Evolutionary conservation across 176 grass and related monocot species (phyloP).

Genomic region (Areca catechu): DNA sequence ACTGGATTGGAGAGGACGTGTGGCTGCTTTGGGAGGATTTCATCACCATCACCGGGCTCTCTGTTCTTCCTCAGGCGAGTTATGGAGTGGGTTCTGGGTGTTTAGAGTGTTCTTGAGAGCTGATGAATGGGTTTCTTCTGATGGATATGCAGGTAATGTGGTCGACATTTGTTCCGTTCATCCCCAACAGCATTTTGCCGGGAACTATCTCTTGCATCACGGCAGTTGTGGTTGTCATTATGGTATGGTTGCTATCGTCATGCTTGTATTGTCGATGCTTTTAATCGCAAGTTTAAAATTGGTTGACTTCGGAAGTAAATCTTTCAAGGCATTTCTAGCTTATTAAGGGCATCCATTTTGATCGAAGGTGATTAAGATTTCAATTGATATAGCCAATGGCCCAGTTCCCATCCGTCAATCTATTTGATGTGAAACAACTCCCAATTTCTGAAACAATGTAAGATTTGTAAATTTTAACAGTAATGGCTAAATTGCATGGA

Average conservation of each 20-base stretch:
- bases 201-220: constrained; percentile 53
- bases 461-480: too few relatives aligned
- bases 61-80: constrained; percentile 80
- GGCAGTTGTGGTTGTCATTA: constrained; percentile 46
- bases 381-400: too few relatives aligned
- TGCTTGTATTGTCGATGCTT: too few relatives aligned
- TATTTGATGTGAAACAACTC: too few relatives aligned
- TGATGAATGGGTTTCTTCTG: background rate
- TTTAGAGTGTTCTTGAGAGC: background rate
- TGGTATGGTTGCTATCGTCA: constrained; percentile 27
- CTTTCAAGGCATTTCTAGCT: too few relatives aligned
- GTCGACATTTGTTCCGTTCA: constrained; percentile 92
- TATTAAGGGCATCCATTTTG: too few relatives aligned
- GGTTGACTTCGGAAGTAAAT: too few relatives aligned
- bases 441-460: too few relatives aligned
- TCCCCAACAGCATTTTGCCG: constrained; percentile 78
- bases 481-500: too few relatives aligned
- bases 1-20: constrained; percentile 40
- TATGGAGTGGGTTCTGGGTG: background rate
- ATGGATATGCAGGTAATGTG: constrained; percentile 74
- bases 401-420: too few relatives aligned
- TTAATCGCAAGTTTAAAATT: too few relatives aligned
- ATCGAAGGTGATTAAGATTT: too few relatives aligned
- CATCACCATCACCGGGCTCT: constrained; percentile 66
- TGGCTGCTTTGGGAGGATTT: constrained; percentile 91